phyloP scores from a whole-genome alignment of 179 eudicot species.

The Beta lomatogona region DNA sequence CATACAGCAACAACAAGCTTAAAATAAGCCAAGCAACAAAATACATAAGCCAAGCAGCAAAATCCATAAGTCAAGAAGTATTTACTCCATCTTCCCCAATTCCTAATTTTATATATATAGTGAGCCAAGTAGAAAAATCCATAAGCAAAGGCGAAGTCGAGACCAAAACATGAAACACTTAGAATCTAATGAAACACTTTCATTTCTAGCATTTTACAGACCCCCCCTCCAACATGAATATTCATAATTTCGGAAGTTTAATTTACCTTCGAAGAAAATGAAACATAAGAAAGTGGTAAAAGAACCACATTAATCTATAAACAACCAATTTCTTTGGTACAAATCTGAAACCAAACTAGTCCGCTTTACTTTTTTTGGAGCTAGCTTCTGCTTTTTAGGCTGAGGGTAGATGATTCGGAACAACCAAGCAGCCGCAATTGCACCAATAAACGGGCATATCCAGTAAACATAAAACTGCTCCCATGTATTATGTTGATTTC shows the following conservation, averaged over 20 bases:
- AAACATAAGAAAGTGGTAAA: not conserved
- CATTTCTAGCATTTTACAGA: not conserved
- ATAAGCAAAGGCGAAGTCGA: not conserved
- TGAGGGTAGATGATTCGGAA: conserved; percentile 63
- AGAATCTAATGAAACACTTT: not conserved
- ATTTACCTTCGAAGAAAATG: not conserved
- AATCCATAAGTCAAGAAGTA: not conserved
- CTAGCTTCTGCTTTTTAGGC: conserved; percentile 56
- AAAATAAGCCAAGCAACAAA: not conserved
- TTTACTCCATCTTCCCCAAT: not conserved
- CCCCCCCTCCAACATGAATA: too few relatives aligned
- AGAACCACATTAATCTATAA: conserved; percentile 10
- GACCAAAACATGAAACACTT: not conserved
- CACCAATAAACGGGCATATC: conserved; percentile 87
- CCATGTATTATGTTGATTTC: conserved; percentile 79
- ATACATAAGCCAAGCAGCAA: too few relatives aligned
- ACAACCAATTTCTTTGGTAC: conserved; percentile 8
- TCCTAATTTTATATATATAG: not conserved
- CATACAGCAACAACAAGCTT: too few relatives aligned
- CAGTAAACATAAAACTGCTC: conserved; percentile 89
- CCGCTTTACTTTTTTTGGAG: conserved; percentile 34
- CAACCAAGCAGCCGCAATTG: conserved; percentile 65
- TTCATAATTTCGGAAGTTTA: not conserved
- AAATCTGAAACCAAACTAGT: conserved; percentile 9
- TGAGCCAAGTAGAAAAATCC: not conserved